Base-by-base conservation (phyloP, 2,329 filamentous ascomycete genomes). In the Hypoxylon sp. region DNA sequence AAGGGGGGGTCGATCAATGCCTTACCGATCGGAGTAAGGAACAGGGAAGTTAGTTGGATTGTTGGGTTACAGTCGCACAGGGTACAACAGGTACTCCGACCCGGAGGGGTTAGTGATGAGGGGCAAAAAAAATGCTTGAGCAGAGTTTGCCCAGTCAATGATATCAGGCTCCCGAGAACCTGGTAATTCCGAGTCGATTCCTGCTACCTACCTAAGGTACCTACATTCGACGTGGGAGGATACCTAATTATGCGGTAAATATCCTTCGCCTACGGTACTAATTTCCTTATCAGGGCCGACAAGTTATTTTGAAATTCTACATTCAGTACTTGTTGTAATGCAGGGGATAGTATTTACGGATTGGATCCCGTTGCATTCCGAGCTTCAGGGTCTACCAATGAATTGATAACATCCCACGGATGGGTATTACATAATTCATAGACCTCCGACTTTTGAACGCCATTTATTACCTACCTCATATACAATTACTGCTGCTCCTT, bases 91-190 rank as follows among this genome's bases (percentile, higher is more conserved):
- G 26, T 29, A 61, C 35, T 46, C 62, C 58, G 53, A 66, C 46
- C 19, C 54, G 57, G 62, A 69, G 66, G 66, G 66, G 66, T 33
- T 52, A 55, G 14, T 35, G 24, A 50, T 63, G 66, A 69, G 66
- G 66, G 66, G 66, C 55, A 63, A 50, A 51, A 19, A 37, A 51
- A 46, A 42, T 55, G 26, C 35, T 11, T 60, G 1, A 52, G 5
- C 17, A 26, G 13, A 46, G 24, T 57, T 54, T 29, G 26, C 6
- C 29, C 5, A 31, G 29, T 48, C 22, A 59, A 47, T 54, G 53
- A 59, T 44, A 60, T 66, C 37, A 55, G 42, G 42, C 33, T 63
- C 47, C 64, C 53, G 33, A 61, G 64, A 63, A 63, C 59, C 64
- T 59, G 64, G 59, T 67, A 59, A 63, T 29, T 59, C n/a, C 39